Evolutionary conservation across 768 basidiomycete genomes (phyloP).

Genomic region (Suillus alpinus): DNA sequence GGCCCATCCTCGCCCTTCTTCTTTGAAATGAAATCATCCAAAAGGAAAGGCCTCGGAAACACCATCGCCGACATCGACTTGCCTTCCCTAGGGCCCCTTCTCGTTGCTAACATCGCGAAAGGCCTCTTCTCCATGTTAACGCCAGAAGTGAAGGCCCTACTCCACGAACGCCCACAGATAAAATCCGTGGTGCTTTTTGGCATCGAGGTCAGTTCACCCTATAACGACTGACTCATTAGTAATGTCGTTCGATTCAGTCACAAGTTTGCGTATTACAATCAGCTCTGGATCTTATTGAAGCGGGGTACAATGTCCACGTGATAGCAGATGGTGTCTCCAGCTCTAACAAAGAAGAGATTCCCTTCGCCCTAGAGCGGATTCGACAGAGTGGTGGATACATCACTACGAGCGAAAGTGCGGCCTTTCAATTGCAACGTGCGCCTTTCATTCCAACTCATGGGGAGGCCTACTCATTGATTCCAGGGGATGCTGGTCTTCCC

Average conservation of each 20-base stretch:
- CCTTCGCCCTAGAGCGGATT: conserved; percentile 67
- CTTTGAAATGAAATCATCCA: not conserved
- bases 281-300: conserved; percentile 59
- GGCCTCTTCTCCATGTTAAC: conserved; percentile 84
- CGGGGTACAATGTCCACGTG: conserved; percentile 56
- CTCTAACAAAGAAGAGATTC: conserved; percentile 76
- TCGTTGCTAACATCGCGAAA: conserved; percentile 68
- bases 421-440: conserved; percentile 72
- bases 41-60: conserved; percentile 58
- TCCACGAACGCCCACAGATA: conserved; percentile 46
- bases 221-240: not conserved
- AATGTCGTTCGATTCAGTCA: conserved; percentile 44
- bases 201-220: conserved; percentile 64
- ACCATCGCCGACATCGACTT: conserved; percentile 63
- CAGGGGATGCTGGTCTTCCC: conserved; percentile 58
- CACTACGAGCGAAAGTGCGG: conserved; percentile 76
- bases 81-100: conserved; percentile 50
- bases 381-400: conserved; percentile 71
- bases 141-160: conserved; percentile 54
- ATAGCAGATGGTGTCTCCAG: conserved; percentile 85
- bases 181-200: conserved; percentile 76
- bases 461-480: conserved; percentile 13
- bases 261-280: conserved; percentile 91
- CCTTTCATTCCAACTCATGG: conserved; percentile 9
- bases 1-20: conserved; percentile 7